phyloP scores from a whole-genome alignment of 495 filamentous ascomycete species.

The Aspergillus olivimuriae region DNA sequence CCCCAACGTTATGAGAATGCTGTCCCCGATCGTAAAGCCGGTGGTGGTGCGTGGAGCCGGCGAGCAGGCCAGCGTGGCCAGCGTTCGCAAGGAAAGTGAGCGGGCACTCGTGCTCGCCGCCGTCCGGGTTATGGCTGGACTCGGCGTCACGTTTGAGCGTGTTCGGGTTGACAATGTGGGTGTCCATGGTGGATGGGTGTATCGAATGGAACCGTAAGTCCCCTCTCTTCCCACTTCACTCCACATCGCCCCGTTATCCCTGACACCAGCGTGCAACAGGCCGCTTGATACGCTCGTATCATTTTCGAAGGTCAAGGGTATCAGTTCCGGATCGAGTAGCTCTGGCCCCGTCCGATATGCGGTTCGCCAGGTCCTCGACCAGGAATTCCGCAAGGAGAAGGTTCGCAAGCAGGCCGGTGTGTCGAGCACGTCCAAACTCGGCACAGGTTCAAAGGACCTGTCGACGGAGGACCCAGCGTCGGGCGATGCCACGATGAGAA shows the following conservation, averaged over 20 bases:
- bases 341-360: slow-evolving; percentile 75
- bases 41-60: slow-evolving; percentile 76
- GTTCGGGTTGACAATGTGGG: slow-evolving; percentile 66
- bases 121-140: slow-evolving; percentile 69
- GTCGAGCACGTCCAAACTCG: slow-evolving; percentile 44
- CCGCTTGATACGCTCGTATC: slow-evolving; percentile 60
- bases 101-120: slow-evolving; percentile 71
- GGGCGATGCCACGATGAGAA: slow-evolving; percentile 18
- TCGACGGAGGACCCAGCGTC: no score
- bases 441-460: slow-evolving; percentile 23
- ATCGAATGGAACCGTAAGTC: slow-evolving; percentile 90
- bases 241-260: slow-evolving; percentile 20
- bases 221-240: background rate
- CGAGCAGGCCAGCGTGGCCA: slow-evolving; percentile 62
- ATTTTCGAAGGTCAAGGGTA: slow-evolving; percentile 34
- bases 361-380: slow-evolving; percentile 85
- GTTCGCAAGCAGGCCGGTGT: slow-evolving; percentile 52
- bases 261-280: slow-evolving; percentile 25
- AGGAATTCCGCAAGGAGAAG: slow-evolving; percentile 71
- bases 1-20: slow-evolving; percentile 72
- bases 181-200: slow-evolving; percentile 63
- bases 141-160: slow-evolving; percentile 76
- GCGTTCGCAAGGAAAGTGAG: slow-evolving; percentile 79
- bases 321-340: slow-evolving; percentile 23
- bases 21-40: slow-evolving; percentile 85